phyloP scores from a whole-genome alignment of 768 basidiomycete species.

The Pisolithus microcarpus region DNA sequence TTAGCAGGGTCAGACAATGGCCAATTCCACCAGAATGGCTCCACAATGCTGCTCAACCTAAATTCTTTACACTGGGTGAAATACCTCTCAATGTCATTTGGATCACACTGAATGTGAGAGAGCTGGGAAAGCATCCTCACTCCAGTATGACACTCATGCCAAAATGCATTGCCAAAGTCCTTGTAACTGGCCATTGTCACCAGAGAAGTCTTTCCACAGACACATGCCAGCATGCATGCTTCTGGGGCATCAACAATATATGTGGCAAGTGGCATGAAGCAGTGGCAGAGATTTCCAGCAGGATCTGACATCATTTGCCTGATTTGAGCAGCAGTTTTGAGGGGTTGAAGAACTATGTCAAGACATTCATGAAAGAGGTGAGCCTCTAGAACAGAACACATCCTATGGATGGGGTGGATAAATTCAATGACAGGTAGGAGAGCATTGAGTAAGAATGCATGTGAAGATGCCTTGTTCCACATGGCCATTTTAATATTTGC shows the following conservation, averaged over 20 bases:
- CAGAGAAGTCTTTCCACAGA: slow-evolving; percentile 25
- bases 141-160: slow-evolving; percentile 18
- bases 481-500: no score
- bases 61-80: neutral
- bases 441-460: no score
- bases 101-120: neutral
- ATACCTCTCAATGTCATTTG: neutral
- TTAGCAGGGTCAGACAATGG: slow-evolving; percentile 23
- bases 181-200: slow-evolving; percentile 25
- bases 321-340: slow-evolving; percentile 10
- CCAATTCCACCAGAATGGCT: slow-evolving; percentile 34
- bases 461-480: no score
- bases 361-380: slow-evolving; percentile 15
- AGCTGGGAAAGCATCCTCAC: slow-evolving; percentile 16
- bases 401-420: slow-evolving; percentile 4
- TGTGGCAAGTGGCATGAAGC: slow-evolving; percentile 22
- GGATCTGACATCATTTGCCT: slow-evolving; percentile 17
- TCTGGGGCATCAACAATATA: slow-evolving; percentile 30
- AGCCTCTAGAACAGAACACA: slow-evolving; percentile 8
- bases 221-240: slow-evolving; percentile 23
- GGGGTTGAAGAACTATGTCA: slow-evolving; percentile 11
- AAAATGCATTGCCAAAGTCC: slow-evolving; percentile 25
- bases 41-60: slow-evolving; percentile 5
- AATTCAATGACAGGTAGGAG: neutral
- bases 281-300: slow-evolving; percentile 14